phyloP scores from a whole-genome alignment of 306 rosid genomes.

The Vigna angularis region DNA sequence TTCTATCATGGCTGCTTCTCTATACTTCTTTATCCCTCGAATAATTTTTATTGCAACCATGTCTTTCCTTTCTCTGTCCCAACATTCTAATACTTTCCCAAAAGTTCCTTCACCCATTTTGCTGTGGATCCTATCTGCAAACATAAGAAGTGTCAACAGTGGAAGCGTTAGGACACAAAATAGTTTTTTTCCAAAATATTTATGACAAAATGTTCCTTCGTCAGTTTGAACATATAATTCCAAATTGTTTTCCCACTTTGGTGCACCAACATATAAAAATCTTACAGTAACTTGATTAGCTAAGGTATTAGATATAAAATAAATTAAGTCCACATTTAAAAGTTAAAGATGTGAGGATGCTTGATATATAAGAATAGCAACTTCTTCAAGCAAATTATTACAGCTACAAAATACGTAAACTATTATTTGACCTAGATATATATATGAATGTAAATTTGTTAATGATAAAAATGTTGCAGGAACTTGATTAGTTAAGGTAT shows the following conservation, averaged over 20 bases:
- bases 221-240: not conserved
- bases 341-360: not conserved
- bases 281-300: not conserved
- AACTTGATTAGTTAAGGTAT: not conserved
- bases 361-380: not conserved
- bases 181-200: no score
- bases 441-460: not conserved
- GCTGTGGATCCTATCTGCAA: constrained; percentile 81
- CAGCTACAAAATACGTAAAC: no score
- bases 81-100: constrained; percentile 96
- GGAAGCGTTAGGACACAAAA: no score
- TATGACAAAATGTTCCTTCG: not conserved
- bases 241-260: not conserved
- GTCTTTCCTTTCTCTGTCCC: constrained; percentile 92
- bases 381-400: not conserved
- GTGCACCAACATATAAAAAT: not conserved
- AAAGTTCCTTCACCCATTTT: constrained; percentile 99
- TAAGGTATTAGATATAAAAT: not conserved
- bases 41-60: constrained; percentile 94
- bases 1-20: constrained; percentile 98
- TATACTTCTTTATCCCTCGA: constrained; percentile 85
- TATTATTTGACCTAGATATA: no score
- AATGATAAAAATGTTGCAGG: not conserved
- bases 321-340: not conserved
- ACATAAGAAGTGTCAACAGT: not conserved